Base-by-base conservation (phyloP, 2,329 filamentous ascomycete genomes). In the Venturia oleaginea region DNA sequence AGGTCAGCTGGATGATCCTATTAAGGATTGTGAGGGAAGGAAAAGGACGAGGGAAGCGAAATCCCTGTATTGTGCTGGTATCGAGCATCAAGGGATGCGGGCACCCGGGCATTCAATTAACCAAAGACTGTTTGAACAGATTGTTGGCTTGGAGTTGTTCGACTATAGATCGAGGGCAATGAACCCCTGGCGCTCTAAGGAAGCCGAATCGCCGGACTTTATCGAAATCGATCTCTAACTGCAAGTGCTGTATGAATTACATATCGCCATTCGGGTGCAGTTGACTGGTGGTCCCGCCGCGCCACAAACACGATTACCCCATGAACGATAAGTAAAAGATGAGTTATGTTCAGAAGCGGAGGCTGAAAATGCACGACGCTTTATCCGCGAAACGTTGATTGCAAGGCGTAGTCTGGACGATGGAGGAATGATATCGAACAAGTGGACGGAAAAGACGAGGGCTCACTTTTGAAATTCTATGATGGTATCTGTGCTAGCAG, bases 401-500 rank as follows among this genome's bases (percentile, higher is more conserved):
- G 24, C 30, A 8, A 57, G 24, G 30, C 34, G 19, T 17, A 19
- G 51, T n/a, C 30, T 22, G 2, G 15, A 34, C 24, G 2, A 34
- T 34, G 27, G 4, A n/a, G 4, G 11, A 15, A n/a, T 38, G 24
- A 8, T 24, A 11, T 64, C 34, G 19, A 8, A n/a, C 5, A 59
- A 15, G 0, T 22, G 48, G 10, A 32, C 8, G 24, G 13, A 43
- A 60, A 51, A 40, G 7, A 38, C 22, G 38, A 27, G 8, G 22
- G 43, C 34, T 46, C 62, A 66, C 65, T 66, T 57, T 57, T 60
- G 34, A 57, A 66, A 66, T 32, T 66, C 65, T 32, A 48, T 34
- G 6, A 63, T 42, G 4, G 66, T 71, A 32, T 27, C 70, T 73
- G 62, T 74, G 81, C 78, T 80, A 76, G 63, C 81, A 71, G 65